Evolutionary conservation across 495 filamentous ascomycete species (phyloP).

Genomic region (Daldinia loculata): DNA sequence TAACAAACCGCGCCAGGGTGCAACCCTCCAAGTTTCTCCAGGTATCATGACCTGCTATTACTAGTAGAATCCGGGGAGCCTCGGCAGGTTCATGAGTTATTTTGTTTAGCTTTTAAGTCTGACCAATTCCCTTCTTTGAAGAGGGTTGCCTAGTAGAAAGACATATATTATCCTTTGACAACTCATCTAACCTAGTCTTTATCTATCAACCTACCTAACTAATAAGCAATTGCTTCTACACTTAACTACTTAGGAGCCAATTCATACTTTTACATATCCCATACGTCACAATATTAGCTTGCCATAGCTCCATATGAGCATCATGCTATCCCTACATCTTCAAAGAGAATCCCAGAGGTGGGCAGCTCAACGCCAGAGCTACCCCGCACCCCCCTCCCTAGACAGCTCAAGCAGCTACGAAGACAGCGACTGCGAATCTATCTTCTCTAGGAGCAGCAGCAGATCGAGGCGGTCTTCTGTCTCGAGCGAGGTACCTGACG

Average conservation of each 20-base stretch:
- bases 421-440: conserved; percentile 33
- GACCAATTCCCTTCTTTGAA: conserved; percentile 15
- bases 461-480: conserved; percentile 39
- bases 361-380: conserved; percentile 39
- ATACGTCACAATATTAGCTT: conserved; percentile 17
- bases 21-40: conserved; percentile 23
- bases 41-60: conserved; percentile 25
- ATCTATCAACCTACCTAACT: conserved; percentile 8
- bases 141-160: neutral
- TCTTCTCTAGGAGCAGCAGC: conserved; percentile 25
- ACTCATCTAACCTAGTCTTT: conserved; percentile 7
- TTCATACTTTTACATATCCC: conserved; percentile 13
- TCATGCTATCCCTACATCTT: conserved; percentile 32
- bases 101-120: conserved; percentile 33
- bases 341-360: conserved; percentile 34
- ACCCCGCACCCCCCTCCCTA: conserved; percentile 31
- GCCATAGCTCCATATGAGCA: neutral
- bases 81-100: conserved; percentile 36
- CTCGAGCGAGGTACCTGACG: conserved; percentile 43
- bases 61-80: conserved; percentile 30
- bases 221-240: conserved; percentile 4
- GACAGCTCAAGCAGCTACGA: conserved; percentile 18
- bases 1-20: conserved; percentile 11
- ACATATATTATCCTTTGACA: conserved; percentile 4
- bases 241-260: conserved; percentile 13